Percentiles rank a stretch among this genome's conserved stretches.
Conservation (phyloP, 2,329 filamentous ascomycete genomes). For the Fusarium buharicum region DNA sequence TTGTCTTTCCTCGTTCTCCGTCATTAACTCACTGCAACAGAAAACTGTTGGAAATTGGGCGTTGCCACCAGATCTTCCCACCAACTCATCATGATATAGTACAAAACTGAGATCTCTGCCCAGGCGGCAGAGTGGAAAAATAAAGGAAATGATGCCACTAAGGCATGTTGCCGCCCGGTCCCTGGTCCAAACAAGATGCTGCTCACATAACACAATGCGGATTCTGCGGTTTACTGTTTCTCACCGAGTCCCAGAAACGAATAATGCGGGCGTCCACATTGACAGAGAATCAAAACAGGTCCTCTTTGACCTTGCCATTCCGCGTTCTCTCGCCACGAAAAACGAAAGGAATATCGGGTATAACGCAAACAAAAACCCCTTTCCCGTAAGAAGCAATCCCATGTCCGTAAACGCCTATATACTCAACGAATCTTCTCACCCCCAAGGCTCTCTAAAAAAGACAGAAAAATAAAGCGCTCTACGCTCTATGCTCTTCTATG, state of each 20-base stretch:
- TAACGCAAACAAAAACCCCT: constrained; percentile 46
- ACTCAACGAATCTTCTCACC: constrained; percentile 30
- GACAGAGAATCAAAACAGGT: constrained; percentile 32
- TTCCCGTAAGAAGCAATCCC: constrained; percentile 32
- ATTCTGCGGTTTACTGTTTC: constrained; percentile 25
- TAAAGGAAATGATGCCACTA: constrained; percentile 20
- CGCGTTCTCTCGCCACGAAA: constrained; percentile 33
- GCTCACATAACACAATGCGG: constrained; percentile 37
- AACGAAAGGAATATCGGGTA: constrained; percentile 48
- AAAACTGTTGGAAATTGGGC: constrained; percentile 4
- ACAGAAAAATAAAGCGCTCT: constrained; percentile 1
- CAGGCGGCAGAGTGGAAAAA: constrained; percentile 18
- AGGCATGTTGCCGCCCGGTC: constrained; percentile 26
- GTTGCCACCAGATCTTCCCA: constrained; percentile 10
- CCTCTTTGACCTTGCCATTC: constrained; percentile 21
- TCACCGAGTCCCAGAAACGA: constrained; percentile 32
- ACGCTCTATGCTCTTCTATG: constrained; percentile 20
- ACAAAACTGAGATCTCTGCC: constrained; percentile 26
- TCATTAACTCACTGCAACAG: constrained; percentile 31
- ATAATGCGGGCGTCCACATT: constrained; percentile 32
- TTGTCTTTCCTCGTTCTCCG: constrained; percentile 24
- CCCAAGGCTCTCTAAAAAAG: constrained; percentile 18
- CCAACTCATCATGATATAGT: constrained; percentile 35
- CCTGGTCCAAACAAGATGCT: constrained; percentile 28
- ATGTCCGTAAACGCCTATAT: constrained; percentile 33